Evolutionary conservation across 805 yeast species (phyloP).

Genomic region (Wickerhamiella occidentalis): DNA sequence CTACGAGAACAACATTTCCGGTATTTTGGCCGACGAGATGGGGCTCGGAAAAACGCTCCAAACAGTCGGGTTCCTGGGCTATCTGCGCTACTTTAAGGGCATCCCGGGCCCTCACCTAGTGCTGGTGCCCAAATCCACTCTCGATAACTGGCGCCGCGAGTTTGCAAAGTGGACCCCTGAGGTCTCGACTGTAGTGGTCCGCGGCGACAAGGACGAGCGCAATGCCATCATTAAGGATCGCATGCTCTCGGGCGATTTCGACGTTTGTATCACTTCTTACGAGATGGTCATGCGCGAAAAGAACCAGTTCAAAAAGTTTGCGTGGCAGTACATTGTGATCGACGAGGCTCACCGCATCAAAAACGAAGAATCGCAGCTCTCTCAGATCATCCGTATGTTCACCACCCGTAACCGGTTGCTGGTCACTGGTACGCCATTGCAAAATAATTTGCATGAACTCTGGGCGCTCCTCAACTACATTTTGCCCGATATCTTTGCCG

Average conservation of each 20-base stretch:
- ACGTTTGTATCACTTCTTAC: conserved; percentile 80
- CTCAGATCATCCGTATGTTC: conserved; percentile 83
- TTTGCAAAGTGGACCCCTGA: conserved; percentile 95
- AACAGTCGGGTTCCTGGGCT: conserved; percentile 85
- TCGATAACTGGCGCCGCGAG: conserved; percentile 94
- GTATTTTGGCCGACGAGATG: conserved; percentile 96
- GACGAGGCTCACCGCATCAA: conserved; percentile 97
- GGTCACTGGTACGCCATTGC: conserved; percentile 93
- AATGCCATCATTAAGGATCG: conserved; percentile 43
- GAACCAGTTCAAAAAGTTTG: conserved; percentile 59
- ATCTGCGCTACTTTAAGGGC: conserved; percentile 61
- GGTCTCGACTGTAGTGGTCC: conserved; percentile 70
- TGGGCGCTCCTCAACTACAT: conserved; percentile 91
- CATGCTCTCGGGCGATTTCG: conserved; percentile 65
- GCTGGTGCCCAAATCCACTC: conserved; percentile 88
- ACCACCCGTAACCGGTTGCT: conserved; percentile 73
- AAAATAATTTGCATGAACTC: conserved; percentile 85
- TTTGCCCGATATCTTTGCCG: conserved; percentile 90
- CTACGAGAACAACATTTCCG: conserved; percentile 79
- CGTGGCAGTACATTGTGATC: conserved; percentile 87
- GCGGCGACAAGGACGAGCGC: conserved; percentile 82
- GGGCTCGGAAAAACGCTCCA: conserved; percentile 94
- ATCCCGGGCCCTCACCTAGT: conserved; percentile 85
- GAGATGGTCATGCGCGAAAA: conserved; percentile 92
- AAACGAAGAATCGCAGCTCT: conserved; percentile 81